Conservation (phyloP, 805 yeast genomes). For the Grigorovia yakushimaensis region DNA sequence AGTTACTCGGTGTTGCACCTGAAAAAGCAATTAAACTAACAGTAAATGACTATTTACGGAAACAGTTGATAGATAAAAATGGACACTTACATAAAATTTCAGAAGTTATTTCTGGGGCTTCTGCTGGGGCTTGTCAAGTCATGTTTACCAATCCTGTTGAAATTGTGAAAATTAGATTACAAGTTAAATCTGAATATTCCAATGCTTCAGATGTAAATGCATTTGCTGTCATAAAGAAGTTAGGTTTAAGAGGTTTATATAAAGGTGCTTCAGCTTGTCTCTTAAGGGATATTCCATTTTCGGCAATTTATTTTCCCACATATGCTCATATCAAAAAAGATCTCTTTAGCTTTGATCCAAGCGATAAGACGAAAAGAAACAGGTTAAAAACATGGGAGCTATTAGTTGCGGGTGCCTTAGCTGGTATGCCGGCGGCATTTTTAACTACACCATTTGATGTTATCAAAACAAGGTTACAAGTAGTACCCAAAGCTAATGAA, state of each 20-base stretch:
- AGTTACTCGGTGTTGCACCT: conserved; percentile 94
- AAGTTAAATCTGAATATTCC: conserved; percentile 72
- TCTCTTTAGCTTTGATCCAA: conserved; percentile 74
- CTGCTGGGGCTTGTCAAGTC: conserved; percentile 96
- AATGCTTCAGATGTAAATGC: conserved; percentile 31
- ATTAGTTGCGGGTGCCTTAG: conserved; percentile 80
- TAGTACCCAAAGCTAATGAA: conserved; percentile 70
- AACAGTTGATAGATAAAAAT: conserved; percentile 46
- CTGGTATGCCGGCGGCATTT: conserved; percentile 97
- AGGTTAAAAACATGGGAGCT: conserved; percentile 75
- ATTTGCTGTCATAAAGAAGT: conserved; percentile 59
- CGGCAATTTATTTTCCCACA: conserved; percentile 94
- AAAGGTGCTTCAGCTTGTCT: conserved; percentile 89
- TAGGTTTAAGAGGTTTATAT: conserved; percentile 80
- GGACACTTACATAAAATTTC: conserved; percentile 42
- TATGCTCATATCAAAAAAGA: conserved; percentile 86
- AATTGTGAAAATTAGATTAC: conserved; percentile 88
- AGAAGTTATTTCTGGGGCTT: conserved; percentile 83
- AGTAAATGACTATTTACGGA: conserved; percentile 81
- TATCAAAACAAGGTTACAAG: conserved; percentile 87
- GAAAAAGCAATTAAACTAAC: conserved; percentile 96
- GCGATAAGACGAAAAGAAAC: conserved; percentile 44
- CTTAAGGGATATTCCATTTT: conserved; percentile 90
- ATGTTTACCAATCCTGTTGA: conserved; percentile 93
- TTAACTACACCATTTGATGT: conserved; percentile 96